These are phyloP conservation scores for Pueraria montana DNA, from an alignment of 306 rosid genomes.

Conservation along the genomic window DNA sequence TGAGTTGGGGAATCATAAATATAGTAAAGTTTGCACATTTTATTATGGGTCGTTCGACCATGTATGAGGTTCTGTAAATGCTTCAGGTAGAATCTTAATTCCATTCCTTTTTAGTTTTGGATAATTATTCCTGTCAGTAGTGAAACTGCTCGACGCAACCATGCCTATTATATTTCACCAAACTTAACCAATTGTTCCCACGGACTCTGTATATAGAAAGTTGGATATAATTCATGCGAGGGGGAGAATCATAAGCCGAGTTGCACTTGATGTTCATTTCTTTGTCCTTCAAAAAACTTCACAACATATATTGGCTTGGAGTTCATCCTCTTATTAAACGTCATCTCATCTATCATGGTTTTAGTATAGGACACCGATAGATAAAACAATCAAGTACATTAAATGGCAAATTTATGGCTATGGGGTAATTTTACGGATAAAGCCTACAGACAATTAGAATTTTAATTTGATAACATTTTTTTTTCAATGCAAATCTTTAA, in stretches of 20 bases:
- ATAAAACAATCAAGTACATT: too few relatives aligned
- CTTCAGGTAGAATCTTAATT: conserved; percentile 32
- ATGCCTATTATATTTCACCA: conserved; percentile 51
- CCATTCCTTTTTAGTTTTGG: conserved; percentile 36
- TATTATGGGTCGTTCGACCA: conserved; percentile 18
- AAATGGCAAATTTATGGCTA: too few relatives aligned
- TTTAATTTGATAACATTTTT: too few relatives aligned
- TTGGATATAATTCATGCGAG: conserved; percentile 12
- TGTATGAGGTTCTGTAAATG: conserved; percentile 40
- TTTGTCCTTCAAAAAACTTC: not conserved
- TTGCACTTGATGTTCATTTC: not conserved
- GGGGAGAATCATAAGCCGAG: not conserved
- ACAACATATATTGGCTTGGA: not conserved
- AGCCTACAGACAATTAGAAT: too few relatives aligned
- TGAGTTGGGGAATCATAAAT: conserved; percentile 45
- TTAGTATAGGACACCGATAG: too few relatives aligned
- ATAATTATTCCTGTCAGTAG: conserved; percentile 43
- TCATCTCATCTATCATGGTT: not conserved
- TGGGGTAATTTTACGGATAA: too few relatives aligned
- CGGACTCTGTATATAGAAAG: not conserved
- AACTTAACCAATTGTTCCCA: conserved; percentile 45
- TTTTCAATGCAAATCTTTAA: too few relatives aligned
- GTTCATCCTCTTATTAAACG: not conserved
- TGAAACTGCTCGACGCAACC: not conserved
- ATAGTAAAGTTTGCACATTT: conserved; percentile 3